These are phyloP conservation scores for Silene coronaria DNA, from an alignment of 179 eudicot species.

Conservation along the genomic window DNA sequence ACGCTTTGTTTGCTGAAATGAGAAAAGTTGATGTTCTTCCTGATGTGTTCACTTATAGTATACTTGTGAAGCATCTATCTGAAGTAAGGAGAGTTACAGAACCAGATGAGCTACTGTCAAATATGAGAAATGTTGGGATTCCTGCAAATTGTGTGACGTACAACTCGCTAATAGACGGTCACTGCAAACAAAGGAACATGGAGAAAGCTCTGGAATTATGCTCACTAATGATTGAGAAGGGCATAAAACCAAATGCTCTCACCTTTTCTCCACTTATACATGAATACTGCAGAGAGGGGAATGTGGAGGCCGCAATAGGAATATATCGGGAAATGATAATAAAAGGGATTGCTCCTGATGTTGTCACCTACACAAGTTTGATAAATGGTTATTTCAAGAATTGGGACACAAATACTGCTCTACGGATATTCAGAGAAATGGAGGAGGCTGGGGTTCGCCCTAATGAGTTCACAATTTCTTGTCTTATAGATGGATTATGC, in stretches of 20 bases:
- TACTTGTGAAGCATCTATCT: slow-evolving; percentile 63
- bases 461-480: slow-evolving; percentile 60
- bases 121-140: slow-evolving; percentile 51
- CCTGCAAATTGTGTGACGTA: slow-evolving; percentile 52
- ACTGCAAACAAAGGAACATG: slow-evolving; percentile 58
- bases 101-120: slow-evolving; percentile 39
- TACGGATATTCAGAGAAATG: slow-evolving; percentile 66
- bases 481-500: slow-evolving; percentile 72
- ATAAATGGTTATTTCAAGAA: slow-evolving; percentile 70
- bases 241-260: slow-evolving; percentile 48
- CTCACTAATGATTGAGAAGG: slow-evolving; percentile 62
- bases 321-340: slow-evolving; percentile 60
- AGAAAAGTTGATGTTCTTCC: slow-evolving; percentile 36
- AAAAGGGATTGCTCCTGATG: slow-evolving; percentile 67
- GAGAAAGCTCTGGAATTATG: slow-evolving; percentile 60
- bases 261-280: slow-evolving; percentile 68
- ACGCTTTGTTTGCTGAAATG: slow-evolving; percentile 43
- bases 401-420: slow-evolving; percentile 49
- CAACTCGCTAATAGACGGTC: slow-evolving; percentile 55
- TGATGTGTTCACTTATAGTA: slow-evolving; percentile 49
- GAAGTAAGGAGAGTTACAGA: slow-evolving; percentile 54
- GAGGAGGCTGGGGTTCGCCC: slow-evolving; percentile 48
- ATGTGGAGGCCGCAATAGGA: slow-evolving; percentile 67
- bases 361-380: slow-evolving; percentile 63
- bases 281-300: slow-evolving; percentile 50